A percentile compares a stretch with the other conserved stretches of the same genome.
These are phyloP conservation scores for Dissoconium aciculare DNA, from an alignment of 2,329 filamentous ascomycete species.

Conservation along the genomic window DNA sequence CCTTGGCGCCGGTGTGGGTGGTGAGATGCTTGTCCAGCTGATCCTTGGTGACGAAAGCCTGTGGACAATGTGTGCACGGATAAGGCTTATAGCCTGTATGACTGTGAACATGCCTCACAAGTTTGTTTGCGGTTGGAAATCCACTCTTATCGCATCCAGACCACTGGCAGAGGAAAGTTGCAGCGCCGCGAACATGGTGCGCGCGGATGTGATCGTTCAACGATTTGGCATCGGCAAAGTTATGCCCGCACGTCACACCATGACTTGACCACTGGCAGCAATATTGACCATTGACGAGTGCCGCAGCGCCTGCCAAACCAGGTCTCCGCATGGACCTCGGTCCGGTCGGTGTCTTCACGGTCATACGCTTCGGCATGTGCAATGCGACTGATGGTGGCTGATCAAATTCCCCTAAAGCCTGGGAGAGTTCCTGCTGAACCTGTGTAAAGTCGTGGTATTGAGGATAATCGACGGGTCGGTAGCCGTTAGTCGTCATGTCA, in stretches of 20 bases:
- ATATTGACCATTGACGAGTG: slow-evolving; percentile 16
- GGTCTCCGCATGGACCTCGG: slow-evolving; percentile 11
- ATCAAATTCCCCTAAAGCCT: slow-evolving; percentile 2
- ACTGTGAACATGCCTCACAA: slow-evolving; percentile 50
- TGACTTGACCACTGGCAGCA: slow-evolving; percentile 17
- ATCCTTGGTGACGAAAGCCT: slow-evolving; percentile 50
- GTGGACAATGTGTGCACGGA: slow-evolving; percentile 39
- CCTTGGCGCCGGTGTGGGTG: slow-evolving; percentile 51
- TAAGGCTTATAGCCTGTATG: slow-evolving; percentile 41
- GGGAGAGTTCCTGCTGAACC: slow-evolving; percentile 3
- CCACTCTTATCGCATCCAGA: slow-evolving; percentile 37
- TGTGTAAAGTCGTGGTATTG: slow-evolving; percentile 7
- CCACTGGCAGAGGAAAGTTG: slow-evolving; percentile 31
- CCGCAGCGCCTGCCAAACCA: slow-evolving; percentile 16
- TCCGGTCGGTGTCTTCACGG: slow-evolving; percentile 12
- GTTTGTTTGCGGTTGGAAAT: slow-evolving; percentile 30
- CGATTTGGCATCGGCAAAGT: slow-evolving; percentile 33
- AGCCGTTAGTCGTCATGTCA: slow-evolving; percentile 2
- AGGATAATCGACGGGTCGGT: slow-evolving; percentile 5
- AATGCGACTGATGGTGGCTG: slow-evolving; percentile 4
- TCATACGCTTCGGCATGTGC: slow-evolving; percentile 5
- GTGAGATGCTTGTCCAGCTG: slow-evolving; percentile 52
- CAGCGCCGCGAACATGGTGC: slow-evolving; percentile 30
- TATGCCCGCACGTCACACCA: slow-evolving; percentile 14
- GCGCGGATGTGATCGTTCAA: slow-evolving; percentile 43